Conservation (phyloP, 306 rosid genomes). For the Cotoneaster glaucophyllus region DNA sequence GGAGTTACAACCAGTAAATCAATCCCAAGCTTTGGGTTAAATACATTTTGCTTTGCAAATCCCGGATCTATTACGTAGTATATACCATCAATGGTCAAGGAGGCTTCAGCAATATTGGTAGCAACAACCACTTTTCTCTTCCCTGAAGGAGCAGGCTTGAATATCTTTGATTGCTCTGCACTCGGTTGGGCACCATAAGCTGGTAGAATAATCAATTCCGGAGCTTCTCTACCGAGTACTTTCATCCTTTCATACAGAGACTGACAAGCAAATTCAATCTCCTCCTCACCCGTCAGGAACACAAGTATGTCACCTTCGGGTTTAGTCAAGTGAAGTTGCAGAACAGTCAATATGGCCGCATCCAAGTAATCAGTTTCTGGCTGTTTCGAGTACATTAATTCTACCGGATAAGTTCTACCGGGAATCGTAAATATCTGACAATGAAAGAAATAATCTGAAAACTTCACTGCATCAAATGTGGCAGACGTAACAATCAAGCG, state of each 20-base stretch:
- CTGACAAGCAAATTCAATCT: constrained; percentile 85
- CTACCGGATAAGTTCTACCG: constrained; percentile 83
- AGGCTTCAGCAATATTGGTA: constrained; percentile 88
- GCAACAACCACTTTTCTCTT: constrained; percentile 90
- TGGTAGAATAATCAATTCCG: constrained; percentile 73
- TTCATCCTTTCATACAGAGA: constrained; percentile 83
- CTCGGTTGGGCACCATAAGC: constrained; percentile 84
- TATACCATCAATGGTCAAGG: constrained; percentile 85
- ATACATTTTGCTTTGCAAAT: constrained; percentile 85
- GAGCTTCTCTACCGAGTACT: constrained; percentile 61
- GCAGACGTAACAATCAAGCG: constrained; percentile 83
- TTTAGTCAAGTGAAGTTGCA: constrained; percentile 78
- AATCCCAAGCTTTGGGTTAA: constrained; percentile 76
- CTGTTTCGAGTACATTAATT: constrained; percentile 69
- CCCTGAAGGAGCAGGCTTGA: constrained; percentile 85
- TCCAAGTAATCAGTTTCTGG: constrained; percentile 83
- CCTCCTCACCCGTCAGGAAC: constrained; percentile 93
- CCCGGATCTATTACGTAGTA: constrained; percentile 82
- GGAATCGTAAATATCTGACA: constrained; percentile 78
- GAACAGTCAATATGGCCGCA: constrained; percentile 67
- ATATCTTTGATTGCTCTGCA: constrained; percentile 82
- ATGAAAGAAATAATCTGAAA: constrained; percentile 74
- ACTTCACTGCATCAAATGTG: constrained; percentile 82
- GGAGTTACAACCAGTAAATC: constrained; percentile 79
- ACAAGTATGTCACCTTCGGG: constrained; percentile 93